Evolutionary conservation across 164 flowering plant genomes (phyloP), one percentile per base, ranked within the genome.

Genomic region (Stephania yunnanensis): DNA sequence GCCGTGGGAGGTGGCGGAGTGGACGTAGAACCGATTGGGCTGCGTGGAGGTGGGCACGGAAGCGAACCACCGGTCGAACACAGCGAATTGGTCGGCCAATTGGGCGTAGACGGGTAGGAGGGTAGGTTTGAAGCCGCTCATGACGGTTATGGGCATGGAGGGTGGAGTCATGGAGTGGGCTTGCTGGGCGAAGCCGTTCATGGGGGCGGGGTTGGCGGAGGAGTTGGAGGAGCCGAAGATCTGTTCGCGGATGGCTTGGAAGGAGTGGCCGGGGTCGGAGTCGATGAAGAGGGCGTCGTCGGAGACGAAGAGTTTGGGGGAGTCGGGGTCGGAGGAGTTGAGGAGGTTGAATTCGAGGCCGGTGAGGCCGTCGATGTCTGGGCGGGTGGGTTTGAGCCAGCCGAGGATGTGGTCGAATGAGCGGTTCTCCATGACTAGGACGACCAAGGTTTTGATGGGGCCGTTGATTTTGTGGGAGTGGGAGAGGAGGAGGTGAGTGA

Each of bases 1-100:
- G 19, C 98, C 98, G 77, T 91, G 94, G 0, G 98, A 94, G 0
- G 98, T 94, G n/a, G 97, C 97, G 2, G 98, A 94, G 82, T 94
- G 97, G 45, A 90, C 89, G 80, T 87, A 94, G 75, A 94, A 87
- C 77, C 98, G 90, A 81, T 94, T 94, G 73, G 98, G 98, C 85
- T 94, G 98, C 36, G 98, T 94, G 71, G 95, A 90, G 4, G 93
- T 83, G 6, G 97, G 98, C 2, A 91, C 93, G 36, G 97, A 91
- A 2, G 93, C 94, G 81, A 90, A 91, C 98, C 97, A 91, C 82
- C 91, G 84, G 77, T 92, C 91, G 82, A 94, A 84, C 17, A 94
- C 90, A 0, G 87, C 92, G 77, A 94, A 94, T 83, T 92, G 87
- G 85, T 88, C 78, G 10, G 91, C 98, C 48, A 94, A 78, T 77